These are phyloP conservation scores for Globisporangium paroecandrum DNA, from an alignment of 352 stramenopile species.

Conservation along the genomic window DNA sequence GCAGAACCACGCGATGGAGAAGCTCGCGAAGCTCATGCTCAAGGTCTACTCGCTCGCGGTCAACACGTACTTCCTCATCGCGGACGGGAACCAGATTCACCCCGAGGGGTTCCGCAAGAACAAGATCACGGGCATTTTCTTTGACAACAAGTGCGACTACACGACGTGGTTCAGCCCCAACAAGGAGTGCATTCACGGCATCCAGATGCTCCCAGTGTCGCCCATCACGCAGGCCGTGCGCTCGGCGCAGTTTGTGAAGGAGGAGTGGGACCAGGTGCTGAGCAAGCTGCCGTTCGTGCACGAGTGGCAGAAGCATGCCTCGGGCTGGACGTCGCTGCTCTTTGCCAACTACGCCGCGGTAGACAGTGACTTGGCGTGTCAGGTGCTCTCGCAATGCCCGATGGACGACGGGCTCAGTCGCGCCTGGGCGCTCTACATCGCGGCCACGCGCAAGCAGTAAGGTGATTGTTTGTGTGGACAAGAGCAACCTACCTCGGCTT, in stretches of 20 bases:
- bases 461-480: not conserved
- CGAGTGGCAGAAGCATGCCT: slow-evolving; percentile 43
- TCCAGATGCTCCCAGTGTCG: slow-evolving; percentile 71
- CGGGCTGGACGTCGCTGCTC: slow-evolving; percentile 58
- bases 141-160: slow-evolving; percentile 79
- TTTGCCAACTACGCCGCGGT: slow-evolving; percentile 58
- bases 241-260: slow-evolving; percentile 35
- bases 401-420: slow-evolving; percentile 76
- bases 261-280: slow-evolving; percentile 66
- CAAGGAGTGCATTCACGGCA: slow-evolving; percentile 74
- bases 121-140: slow-evolving; percentile 71
- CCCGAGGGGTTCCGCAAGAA: slow-evolving; percentile 51
- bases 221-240: slow-evolving; percentile 47
- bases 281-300: slow-evolving; percentile 44
- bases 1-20: slow-evolving; percentile 33
- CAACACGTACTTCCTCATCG: slow-evolving; percentile 67
- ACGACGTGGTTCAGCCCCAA: slow-evolving; percentile 71
- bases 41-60: slow-evolving; percentile 56
- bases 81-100: slow-evolving; percentile 38
- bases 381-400: slow-evolving; percentile 36
- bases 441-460: slow-evolving; percentile 26
- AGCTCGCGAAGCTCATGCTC: slow-evolving; percentile 51
- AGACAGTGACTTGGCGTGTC: slow-evolving; percentile 30
- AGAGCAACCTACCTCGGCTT: not conserved
- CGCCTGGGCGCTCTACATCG: slow-evolving; percentile 61